phyloP scores from a whole-genome alignment of 345 rosid genomes.

The Arabidopsis suecica region DNA sequence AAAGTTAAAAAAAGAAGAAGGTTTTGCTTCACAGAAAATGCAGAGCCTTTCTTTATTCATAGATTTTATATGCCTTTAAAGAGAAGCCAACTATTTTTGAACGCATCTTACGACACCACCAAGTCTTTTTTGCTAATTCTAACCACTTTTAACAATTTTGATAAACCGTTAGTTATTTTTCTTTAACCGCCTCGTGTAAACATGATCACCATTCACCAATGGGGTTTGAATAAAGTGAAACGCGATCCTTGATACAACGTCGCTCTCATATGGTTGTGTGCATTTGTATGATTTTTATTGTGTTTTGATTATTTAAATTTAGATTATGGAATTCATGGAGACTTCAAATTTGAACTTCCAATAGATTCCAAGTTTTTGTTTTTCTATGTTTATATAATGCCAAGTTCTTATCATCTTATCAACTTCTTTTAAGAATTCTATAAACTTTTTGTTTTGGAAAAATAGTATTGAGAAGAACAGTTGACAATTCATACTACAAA shows the following conservation, averaged over 20 bases:
- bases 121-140: background rate
- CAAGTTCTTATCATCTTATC: slow-evolving; percentile 2
- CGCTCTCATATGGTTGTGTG: background rate
- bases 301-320: background rate
- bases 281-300: background rate
- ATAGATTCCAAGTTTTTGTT: background rate
- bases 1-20: background rate
- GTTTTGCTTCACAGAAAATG: slow-evolving; percentile 19
- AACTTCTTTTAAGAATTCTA: background rate
- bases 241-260: background rate
- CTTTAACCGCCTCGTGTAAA: background rate
- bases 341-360: slow-evolving; percentile 7
- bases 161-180: no score
- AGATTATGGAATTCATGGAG: slow-evolving; percentile 8
- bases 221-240: no score
- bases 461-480: background rate
- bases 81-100: background rate
- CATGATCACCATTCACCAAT: background rate
- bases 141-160: background rate
- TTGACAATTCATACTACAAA: slow-evolving; percentile 1
- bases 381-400: background rate
- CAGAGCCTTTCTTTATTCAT: slow-evolving; percentile 8
- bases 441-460: background rate
- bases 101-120: background rate
- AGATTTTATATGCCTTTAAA: background rate